phyloP scores from a whole-genome alignment of 352 stramenopile genomes.

The Phytopythium mirpurense region DNA sequence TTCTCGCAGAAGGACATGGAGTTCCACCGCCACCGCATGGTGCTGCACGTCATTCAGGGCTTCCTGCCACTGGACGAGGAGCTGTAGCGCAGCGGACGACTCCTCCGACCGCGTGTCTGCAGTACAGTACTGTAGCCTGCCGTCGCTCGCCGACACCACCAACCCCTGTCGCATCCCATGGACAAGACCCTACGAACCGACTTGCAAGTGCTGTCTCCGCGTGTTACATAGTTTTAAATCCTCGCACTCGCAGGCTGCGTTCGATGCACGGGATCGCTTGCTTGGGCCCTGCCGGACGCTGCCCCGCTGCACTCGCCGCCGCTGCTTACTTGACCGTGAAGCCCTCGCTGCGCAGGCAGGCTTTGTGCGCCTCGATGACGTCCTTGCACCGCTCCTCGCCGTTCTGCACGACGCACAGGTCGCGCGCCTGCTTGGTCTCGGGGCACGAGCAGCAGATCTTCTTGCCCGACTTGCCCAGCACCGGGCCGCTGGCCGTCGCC shows the following conservation, averaged over 20 bases:
- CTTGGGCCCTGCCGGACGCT: no score
- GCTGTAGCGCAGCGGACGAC: conserved; percentile 25
- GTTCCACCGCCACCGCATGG: conserved; percentile 81
- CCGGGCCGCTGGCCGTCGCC: conserved; percentile 22
- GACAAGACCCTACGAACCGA: not conserved
- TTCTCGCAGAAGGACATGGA: conserved; percentile 83
- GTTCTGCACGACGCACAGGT: conserved; percentile 91
- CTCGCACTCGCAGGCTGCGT: no score
- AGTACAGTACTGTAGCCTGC: no score
- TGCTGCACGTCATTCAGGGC: conserved; percentile 63
- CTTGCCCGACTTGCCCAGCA: conserved; percentile 93
- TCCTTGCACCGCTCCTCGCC: conserved; percentile 91
- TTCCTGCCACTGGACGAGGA: conserved; percentile 63
- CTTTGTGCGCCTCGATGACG: conserved; percentile 97
- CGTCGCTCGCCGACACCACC: no score
- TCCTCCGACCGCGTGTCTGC: no score
- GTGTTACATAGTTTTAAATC: not conserved
- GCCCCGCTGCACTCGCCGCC: no score
- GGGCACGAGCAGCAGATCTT: conserved; percentile 99
- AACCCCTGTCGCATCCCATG: no score
- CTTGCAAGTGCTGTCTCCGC: not conserved
- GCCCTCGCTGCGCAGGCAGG: conserved; percentile 93
- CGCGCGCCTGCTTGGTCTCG: conserved; percentile 93
- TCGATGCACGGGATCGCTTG: no score
- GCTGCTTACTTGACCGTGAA: conserved; percentile 90